These are phyloP conservation scores for Xylaria sp. DNA, from an alignment of 2,329 filamentous ascomycete genomes.

Conservation along the genomic window DNA sequence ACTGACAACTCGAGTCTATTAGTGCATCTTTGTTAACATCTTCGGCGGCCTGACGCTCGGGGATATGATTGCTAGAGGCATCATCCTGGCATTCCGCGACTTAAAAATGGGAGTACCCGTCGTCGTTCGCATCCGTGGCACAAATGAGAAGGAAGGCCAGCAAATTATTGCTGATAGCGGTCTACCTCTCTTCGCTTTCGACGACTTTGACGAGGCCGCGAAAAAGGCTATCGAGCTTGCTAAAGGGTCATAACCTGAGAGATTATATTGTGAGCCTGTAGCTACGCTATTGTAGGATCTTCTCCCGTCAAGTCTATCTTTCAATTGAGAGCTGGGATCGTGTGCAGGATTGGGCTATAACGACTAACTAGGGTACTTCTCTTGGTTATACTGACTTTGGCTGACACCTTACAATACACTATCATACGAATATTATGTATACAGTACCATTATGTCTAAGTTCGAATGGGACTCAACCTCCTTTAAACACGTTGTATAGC, in stretches of 20 bases:
- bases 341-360: not conserved
- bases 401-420: not conserved
- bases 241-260: not conserved
- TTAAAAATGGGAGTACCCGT: conserved; percentile 69
- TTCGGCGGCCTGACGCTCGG: conserved; percentile 68
- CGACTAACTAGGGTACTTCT: no score
- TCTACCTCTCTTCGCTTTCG: conserved; percentile 71
- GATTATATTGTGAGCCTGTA: not conserved
- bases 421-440: not conserved
- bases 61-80: conserved; percentile 80
- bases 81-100: conserved; percentile 75
- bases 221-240: conserved; percentile 68
- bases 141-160: conserved; percentile 73
- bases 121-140: conserved; percentile 77
- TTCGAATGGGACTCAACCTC: not conserved
- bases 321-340: not conserved
- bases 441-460: not conserved
- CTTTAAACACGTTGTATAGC: conserved; percentile 35
- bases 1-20: not conserved
- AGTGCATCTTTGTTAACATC: conserved; percentile 62
- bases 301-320: not conserved
- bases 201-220: conserved; percentile 76
- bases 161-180: conserved; percentile 72
- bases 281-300: not conserved
- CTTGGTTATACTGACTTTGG: not conserved